Evolutionary conservation across 306 rosid species (phyloP).

Genomic region (Vigna hirtella): DNA sequence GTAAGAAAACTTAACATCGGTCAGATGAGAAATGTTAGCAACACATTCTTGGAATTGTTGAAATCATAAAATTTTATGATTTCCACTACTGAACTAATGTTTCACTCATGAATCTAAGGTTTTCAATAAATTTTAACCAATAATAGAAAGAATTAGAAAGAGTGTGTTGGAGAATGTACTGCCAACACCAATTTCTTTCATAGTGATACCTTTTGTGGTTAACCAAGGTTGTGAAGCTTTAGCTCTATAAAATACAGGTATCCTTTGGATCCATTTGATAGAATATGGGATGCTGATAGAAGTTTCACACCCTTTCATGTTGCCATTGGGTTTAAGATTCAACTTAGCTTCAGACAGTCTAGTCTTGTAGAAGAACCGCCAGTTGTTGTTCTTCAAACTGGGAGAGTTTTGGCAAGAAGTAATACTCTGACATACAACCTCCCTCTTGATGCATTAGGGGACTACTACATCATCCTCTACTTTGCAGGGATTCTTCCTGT

Average conservation of each 20-base stretch:
- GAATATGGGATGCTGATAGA: constrained; percentile 79
- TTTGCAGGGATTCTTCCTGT: constrained; percentile 88
- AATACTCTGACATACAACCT: constrained; percentile 69
- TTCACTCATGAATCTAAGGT: background rate
- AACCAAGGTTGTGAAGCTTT: constrained; percentile 7
- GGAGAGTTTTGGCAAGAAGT: constrained; percentile 71
- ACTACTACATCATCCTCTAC: constrained; percentile 84
- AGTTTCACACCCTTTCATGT: constrained; percentile 72
- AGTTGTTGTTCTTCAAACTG: constrained; percentile 68
- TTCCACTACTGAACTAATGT: background rate
- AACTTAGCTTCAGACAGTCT: constrained; percentile 53
- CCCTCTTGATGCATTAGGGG: constrained; percentile 61
- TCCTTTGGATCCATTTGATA: constrained; percentile 80
- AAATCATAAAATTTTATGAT: background rate
- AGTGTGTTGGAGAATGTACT: background rate
- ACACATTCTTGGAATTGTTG: background rate
- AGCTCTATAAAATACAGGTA: constrained; percentile 58
- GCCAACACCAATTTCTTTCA: background rate
- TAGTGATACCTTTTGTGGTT: background rate
- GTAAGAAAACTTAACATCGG: constrained; percentile 51
- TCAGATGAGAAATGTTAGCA: background rate
- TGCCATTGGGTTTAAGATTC: constrained; percentile 66
- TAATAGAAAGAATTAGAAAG: background rate
- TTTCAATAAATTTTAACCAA: background rate
- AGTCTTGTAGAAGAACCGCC: constrained; percentile 68